These are phyloP conservation scores for Xylaria hypoxylon DNA, from an alignment of 2,329 filamentous ascomycete genomes.

Conservation along the genomic window DNA sequence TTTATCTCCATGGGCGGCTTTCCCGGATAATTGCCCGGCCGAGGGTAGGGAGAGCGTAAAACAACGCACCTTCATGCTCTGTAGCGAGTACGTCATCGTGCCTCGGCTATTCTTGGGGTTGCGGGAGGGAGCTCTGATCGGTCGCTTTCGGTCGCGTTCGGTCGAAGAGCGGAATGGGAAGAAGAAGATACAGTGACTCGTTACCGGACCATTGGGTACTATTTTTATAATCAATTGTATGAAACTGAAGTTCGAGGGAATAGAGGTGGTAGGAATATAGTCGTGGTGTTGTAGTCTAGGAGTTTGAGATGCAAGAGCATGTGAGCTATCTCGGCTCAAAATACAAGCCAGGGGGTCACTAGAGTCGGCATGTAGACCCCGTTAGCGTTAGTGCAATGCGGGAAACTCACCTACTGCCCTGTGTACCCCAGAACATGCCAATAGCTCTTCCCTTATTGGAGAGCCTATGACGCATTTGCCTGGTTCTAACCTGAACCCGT, in stretches of 20 bases:
- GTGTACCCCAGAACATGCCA: constrained; percentile 22
- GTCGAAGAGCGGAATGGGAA: constrained; percentile 13
- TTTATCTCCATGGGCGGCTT: background rate
- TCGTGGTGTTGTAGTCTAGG: constrained; percentile 7
- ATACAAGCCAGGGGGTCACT: constrained; percentile 22
- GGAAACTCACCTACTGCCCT: constrained; percentile 8
- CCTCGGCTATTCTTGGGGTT: constrained; percentile 44
- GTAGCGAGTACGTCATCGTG: constrained; percentile 46
- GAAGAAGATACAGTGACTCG: background rate
- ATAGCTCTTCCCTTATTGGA: constrained; percentile 4
- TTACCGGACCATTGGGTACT: constrained; percentile 27
- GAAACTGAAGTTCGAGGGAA: background rate
- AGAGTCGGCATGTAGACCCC: background rate
- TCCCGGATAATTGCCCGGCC: background rate
- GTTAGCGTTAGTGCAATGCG: constrained; percentile 25
- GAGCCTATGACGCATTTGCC: constrained; percentile 24
- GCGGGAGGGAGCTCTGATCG: constrained; percentile 3
- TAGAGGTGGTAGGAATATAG: background rate
- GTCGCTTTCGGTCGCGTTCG: constrained; percentile 32
- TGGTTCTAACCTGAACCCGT: constrained; percentile 5
- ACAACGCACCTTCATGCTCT: constrained; percentile 43
- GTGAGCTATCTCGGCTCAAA: constrained; percentile 35
- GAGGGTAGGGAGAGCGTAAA: constrained; percentile 3
- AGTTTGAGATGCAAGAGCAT: constrained; percentile 22
- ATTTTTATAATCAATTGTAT: background rate